Percentiles rank a stretch among this genome's conserved stretches.
Evolutionary conservation across 2,329 filamentous ascomycete species (phyloP).

Genomic region (Dactylellina haptotyla): DNA sequence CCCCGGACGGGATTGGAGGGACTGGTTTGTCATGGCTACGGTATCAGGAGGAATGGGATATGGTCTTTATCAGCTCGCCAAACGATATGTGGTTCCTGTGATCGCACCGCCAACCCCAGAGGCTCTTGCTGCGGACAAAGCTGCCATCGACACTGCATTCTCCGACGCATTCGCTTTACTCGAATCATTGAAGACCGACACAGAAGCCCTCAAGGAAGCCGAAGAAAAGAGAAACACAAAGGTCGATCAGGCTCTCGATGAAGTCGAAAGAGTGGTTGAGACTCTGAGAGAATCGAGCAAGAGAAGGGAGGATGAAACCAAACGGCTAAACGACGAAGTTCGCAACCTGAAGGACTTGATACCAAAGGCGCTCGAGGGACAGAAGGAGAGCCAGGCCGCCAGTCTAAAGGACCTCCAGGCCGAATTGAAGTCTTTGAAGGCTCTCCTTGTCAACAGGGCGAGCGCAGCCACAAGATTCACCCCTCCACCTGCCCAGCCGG

Average conservation of each 20-base stretch:
- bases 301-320: slow-evolving; percentile 85
- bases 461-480: slow-evolving; percentile 60
- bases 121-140: slow-evolving; percentile 92
- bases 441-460: slow-evolving; percentile 76
- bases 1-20: slow-evolving; percentile 80
- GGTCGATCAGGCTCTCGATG: slow-evolving; percentile 80
- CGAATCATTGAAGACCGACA: slow-evolving; percentile 91
- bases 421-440: slow-evolving; percentile 92
- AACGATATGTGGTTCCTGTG: slow-evolving; percentile 90
- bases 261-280: slow-evolving; percentile 83
- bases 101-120: slow-evolving; percentile 93
- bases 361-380: slow-evolving; percentile 85
- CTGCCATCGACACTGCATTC: slow-evolving; percentile 90
- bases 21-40: slow-evolving; percentile 99
- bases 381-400: slow-evolving; percentile 83
- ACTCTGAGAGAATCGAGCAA: slow-evolving; percentile 84
- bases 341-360: slow-evolving; percentile 83
- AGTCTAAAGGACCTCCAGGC: slow-evolving; percentile 84
- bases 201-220: slow-evolving; percentile 83
- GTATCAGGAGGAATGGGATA: slow-evolving; percentile 90
- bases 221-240: slow-evolving; percentile 85
- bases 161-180: slow-evolving; percentile 89
- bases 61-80: slow-evolving; percentile 85
- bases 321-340: slow-evolving; percentile 86
- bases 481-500: slow-evolving; percentile 59